Conservation (phyloP, 139 green algal genomes). For the Ettlia oleoabundans region DNA sequence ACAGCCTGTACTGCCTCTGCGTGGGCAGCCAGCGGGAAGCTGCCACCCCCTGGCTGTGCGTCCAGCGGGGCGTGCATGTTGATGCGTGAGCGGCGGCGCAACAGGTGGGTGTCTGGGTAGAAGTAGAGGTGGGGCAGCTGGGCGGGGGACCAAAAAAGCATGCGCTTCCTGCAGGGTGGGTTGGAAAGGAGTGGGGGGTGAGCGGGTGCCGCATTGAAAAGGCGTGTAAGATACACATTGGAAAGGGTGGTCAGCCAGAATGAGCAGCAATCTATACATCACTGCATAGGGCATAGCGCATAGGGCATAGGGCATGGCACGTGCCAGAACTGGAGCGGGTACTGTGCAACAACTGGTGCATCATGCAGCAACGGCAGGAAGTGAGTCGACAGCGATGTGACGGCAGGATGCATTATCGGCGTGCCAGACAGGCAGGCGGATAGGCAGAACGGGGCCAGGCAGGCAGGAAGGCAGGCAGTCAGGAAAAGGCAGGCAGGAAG, state of each 20-base stretch:
- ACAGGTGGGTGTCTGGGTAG: conserved; percentile 27
- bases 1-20: no score
- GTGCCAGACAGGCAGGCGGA: background rate
- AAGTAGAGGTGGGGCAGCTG: conserved; percentile 10
- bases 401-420: background rate
- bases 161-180: conserved; percentile 12
- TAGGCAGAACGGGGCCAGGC: no score
- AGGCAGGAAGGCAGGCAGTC: background rate
- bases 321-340: no score
- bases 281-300: no score
- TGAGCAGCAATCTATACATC: no score
- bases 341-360: no score
- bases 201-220: background rate
- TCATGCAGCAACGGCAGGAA: background rate
- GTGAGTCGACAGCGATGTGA: background rate
- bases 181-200: background rate
- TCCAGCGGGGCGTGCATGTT: conserved; percentile 22
- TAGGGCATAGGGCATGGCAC: background rate
- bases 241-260: no score
- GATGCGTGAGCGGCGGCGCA: conserved; percentile 25
- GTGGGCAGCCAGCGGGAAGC: conserved; percentile 26
- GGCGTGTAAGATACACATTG: no score
- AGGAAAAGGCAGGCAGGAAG: no score
- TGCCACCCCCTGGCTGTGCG: background rate
- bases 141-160: conserved; percentile 29